Percentiles rank a stretch among this genome's conserved stretches.
These are phyloP conservation scores for Sphagnum contortum DNA, from an alignment of 225 moss, liverwort and hornwort genomes.

Conservation along the genomic window DNA sequence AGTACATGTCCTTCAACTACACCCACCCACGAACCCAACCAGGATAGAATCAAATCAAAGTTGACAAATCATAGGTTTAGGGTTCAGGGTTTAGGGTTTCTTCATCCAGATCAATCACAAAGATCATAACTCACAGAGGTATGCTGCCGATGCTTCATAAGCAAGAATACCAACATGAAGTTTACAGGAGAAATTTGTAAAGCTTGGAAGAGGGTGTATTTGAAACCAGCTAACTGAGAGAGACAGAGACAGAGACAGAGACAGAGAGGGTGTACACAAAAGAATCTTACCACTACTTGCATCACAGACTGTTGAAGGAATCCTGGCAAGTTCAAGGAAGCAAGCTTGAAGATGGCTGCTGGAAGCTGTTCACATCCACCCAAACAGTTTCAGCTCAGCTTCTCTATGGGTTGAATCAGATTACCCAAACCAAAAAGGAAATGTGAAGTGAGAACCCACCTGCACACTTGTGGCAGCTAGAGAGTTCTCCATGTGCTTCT, in stretches of 20 bases:
- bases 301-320: conserved; percentile 58
- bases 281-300: conserved; percentile 76
- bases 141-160: too few species aligned
- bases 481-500: conserved; percentile 69
- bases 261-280: conserved; percentile 14
- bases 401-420: not conserved
- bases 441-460: conserved; percentile 32
- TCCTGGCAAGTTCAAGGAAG: conserved; percentile 81
- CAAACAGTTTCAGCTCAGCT: conserved; percentile 2
- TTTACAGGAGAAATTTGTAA: too few species aligned
- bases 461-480: conserved; percentile 84
- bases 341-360: conserved; percentile 95
- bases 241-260: not conserved
- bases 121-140: too few species aligned
- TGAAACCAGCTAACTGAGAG: not conserved
- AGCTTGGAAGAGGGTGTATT: too few species aligned
- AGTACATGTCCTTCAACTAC: conserved; percentile 95
- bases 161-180: too few species aligned
- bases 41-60: not conserved
- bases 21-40: not conserved
- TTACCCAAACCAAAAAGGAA: not conserved
- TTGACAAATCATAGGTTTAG: too few species aligned
- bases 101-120: too few species aligned
- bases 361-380: conserved; percentile 60
- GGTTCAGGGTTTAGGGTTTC: too few species aligned